Evolutionary conservation across 106 monocot species (phyloP), one percentile per base, ranked within the genome.

Genomic region (Dendrobium huoshanense): DNA sequence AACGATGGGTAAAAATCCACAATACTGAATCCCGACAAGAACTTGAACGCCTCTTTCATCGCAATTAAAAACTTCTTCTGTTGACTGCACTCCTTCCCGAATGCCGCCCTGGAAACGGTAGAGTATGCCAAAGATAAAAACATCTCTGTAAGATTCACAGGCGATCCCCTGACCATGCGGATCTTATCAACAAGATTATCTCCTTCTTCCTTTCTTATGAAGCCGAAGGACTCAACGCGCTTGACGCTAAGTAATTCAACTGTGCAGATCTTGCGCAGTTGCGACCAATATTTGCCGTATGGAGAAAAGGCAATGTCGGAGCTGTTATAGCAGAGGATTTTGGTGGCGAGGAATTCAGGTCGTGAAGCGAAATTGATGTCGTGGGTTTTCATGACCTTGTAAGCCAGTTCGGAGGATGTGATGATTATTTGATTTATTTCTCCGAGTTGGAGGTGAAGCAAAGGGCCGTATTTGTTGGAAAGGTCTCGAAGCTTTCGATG

Each of bases 311-410:
- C 54, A 5, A 77, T 54, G 77, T 31, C 77, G 1, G 25, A 5
- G 54, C 4, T 55, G n/a, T 77, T 13, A 49, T 77, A 77, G 29
- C 0, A 17, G 55, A 77, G 25, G 77, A 77, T 77, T 15, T 49
- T 77, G 29, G 13, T 27, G 10, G 2, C 25, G 0, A 31, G 9
- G 15, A 77, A 24, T 27, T 77, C 27, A 0, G 77, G 77, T 15
- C 77, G 49, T 22, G 77, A 77, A 31, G 77, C 77, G 54, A 77
- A 77, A 5, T 51, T 55, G 54, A 77, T 10, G 77, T 77, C 77
- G 13, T 77, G 77, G 51, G 77, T 77, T 27, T 77, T 77, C 27
- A 55, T 54, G 18, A 77, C 77, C 51, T 77, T 27, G 54, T 31
- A 0, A 25, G 27, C 51, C 4, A 7, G 59, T 18, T 83, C 78